Evolutionary conservation across 768 basidiomycete species (phyloP).

Genomic region (Rubroboletus satanas): DNA sequence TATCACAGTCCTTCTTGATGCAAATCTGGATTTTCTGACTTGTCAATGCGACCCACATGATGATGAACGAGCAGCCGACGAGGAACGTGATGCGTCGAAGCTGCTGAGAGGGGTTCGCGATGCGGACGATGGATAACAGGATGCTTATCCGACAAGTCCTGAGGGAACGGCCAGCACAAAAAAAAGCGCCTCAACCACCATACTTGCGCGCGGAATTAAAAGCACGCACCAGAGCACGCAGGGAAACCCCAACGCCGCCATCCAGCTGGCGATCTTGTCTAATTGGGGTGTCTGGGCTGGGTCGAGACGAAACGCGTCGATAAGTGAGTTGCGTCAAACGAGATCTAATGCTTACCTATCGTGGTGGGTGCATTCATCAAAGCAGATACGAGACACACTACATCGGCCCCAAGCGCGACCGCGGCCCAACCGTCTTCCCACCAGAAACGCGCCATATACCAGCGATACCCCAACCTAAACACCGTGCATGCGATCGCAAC

Average conservation of each 20-base stretch:
- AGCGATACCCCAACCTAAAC: slow-evolving; percentile 22
- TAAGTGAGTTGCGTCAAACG: neutral
- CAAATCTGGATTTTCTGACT: slow-evolving; percentile 16
- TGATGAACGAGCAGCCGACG: slow-evolving; percentile 13
- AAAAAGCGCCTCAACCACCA: no score
- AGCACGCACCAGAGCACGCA: slow-evolving; percentile 20
- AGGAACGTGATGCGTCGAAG: slow-evolving; percentile 3
- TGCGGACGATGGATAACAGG: slow-evolving; percentile 21
- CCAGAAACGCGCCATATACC: slow-evolving; percentile 21
- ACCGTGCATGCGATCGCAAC: slow-evolving; percentile 23
- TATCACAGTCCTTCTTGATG: neutral
- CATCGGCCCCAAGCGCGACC: slow-evolving; percentile 21
- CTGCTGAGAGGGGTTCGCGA: slow-evolving; percentile 9
- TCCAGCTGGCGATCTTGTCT: slow-evolving; percentile 9
- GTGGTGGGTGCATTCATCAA: slow-evolving; percentile 1
- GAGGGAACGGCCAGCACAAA: neutral
- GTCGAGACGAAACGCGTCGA: neutral
- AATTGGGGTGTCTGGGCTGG: neutral
- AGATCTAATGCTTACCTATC: slow-evolving; percentile 1
- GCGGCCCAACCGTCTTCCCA: slow-evolving; percentile 30
- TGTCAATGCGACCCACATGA: slow-evolving; percentile 25
- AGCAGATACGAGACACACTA: slow-evolving; percentile 7
- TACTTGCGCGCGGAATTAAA: no score
- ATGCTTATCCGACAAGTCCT: slow-evolving; percentile 28
- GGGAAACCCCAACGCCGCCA: slow-evolving; percentile 9